Conservation (phyloP, 352 stramenopile genomes). For the Pseudoperonospora humuli region DNA sequence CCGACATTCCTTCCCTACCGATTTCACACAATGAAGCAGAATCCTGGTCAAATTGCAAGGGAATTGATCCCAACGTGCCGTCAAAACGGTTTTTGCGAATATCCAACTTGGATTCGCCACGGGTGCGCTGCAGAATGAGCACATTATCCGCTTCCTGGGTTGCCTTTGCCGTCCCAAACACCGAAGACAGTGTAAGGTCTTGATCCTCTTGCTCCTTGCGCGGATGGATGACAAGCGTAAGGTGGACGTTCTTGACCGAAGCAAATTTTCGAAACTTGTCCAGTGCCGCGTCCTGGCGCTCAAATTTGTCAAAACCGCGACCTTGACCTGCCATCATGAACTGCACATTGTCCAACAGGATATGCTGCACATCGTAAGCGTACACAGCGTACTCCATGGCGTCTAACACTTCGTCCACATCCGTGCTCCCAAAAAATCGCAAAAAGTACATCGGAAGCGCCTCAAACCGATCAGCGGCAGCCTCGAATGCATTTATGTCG, state of each 20-base stretch:
- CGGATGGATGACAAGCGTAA: conserved; percentile 98
- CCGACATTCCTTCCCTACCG: conserved; percentile 54
- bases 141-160: conserved; percentile 99
- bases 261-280: conserved; percentile 96
- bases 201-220: conserved; percentile 96
- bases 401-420: conserved; percentile 94
- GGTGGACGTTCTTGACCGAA: conserved; percentile 95
- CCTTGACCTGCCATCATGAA: conserved; percentile 96
- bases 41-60: conserved; percentile 74
- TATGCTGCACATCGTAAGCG: conserved; percentile 97
- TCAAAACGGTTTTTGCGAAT: conserved; percentile 96
- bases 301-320: conserved; percentile 83
- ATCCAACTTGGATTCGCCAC: conserved; percentile 90
- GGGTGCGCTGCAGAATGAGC: conserved; percentile 94
- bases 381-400: conserved; percentile 98
- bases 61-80: conserved; percentile 84
- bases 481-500: conserved; percentile 74
- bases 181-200: conserved; percentile 90
- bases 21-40: conserved; percentile 62
- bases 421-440: conserved; percentile 96
- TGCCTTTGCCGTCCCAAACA: conserved; percentile 98
- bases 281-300: conserved; percentile 88
- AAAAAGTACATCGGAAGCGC: conserved; percentile 97
- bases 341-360: conserved; percentile 99
- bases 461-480: conserved; percentile 87